Conservation (phyloP, 305 asterid species). For the Fraxinus velutina region DNA sequence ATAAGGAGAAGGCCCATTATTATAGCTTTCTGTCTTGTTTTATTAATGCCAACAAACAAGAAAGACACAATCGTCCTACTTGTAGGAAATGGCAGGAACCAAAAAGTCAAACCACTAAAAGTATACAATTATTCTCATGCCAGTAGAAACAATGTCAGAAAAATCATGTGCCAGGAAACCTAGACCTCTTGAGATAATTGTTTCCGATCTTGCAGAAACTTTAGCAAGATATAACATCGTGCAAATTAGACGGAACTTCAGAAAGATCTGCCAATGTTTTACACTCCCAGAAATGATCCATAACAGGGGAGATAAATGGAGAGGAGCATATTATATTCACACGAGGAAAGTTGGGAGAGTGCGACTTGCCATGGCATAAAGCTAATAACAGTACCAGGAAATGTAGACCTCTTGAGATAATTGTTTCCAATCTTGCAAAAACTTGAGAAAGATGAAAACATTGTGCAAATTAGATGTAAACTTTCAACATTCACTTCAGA, state of each 20-base stretch:
- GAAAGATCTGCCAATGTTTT: neutral
- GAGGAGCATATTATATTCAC: neutral
- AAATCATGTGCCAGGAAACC: conserved; percentile 14
- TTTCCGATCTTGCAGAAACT: neutral
- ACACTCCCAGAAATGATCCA: neutral
- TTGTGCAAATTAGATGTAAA: neutral
- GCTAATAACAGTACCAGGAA: conserved; percentile 2
- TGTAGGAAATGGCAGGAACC: neutral
- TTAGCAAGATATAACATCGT: neutral
- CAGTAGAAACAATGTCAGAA: conserved; percentile 19
- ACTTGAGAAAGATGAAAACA: neutral
- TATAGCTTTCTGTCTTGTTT: neutral
- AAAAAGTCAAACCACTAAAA: conserved; percentile 3
- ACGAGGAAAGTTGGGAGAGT: neutral
- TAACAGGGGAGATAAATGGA: neutral
- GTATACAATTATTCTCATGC: conserved; percentile 1
- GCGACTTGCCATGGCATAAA: neutral
- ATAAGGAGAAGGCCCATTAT: neutral
- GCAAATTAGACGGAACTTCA: neutral
- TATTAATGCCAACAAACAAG: neutral
- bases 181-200: neutral
- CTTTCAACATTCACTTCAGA: neutral
- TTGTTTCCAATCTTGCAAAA: neutral
- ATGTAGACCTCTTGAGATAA: neutral
- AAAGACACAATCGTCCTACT: neutral